phyloP scores from a whole-genome alignment of 1,139 yeast genomes.

The Hemisphaericaspora xylofermentans region DNA sequence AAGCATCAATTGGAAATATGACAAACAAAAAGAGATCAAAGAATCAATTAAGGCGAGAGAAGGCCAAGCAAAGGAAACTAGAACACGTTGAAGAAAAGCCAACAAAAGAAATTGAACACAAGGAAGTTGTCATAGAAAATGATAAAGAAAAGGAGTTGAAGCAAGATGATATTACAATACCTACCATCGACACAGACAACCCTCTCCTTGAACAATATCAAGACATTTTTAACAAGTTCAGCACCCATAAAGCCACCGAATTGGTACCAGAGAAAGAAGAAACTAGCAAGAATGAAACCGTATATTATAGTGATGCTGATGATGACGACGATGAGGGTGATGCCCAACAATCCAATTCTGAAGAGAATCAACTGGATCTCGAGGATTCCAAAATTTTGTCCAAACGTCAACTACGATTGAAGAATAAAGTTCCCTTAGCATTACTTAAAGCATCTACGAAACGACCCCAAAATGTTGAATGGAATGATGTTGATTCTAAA shows the following conservation, averaged over 20 bases:
- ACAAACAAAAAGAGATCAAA: constrained; percentile 41
- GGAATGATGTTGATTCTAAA: constrained; percentile 83
- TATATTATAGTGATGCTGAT: constrained; percentile 5
- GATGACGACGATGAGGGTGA: constrained; percentile 3
- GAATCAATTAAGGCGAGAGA: constrained; percentile 65
- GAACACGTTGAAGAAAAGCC: constrained; percentile 1
- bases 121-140: neutral
- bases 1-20: constrained; percentile 14
- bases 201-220: constrained; percentile 44
- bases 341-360: neutral
- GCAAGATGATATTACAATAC: neutral
- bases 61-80: constrained; percentile 50
- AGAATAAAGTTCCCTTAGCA: constrained; percentile 64
- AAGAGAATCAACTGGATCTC: constrained; percentile 1
- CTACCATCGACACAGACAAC: constrained; percentile 9
- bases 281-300: neutral
- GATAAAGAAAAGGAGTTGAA: neutral
- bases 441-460: constrained; percentile 59
- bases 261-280: neutral
- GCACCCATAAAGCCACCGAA: constrained; percentile 16
- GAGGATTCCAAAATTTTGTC: constrained; percentile 18
- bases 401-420: constrained; percentile 47
- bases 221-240: constrained; percentile 43
- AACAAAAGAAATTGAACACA: neutral
- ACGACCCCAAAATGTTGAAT: constrained; percentile 76